A percentile compares a stretch with the other conserved stretches of the same genome.
These are phyloP conservation scores for Ogataea methylovora DNA, from an alignment of 805 yeast species.

Conservation along the genomic window DNA sequence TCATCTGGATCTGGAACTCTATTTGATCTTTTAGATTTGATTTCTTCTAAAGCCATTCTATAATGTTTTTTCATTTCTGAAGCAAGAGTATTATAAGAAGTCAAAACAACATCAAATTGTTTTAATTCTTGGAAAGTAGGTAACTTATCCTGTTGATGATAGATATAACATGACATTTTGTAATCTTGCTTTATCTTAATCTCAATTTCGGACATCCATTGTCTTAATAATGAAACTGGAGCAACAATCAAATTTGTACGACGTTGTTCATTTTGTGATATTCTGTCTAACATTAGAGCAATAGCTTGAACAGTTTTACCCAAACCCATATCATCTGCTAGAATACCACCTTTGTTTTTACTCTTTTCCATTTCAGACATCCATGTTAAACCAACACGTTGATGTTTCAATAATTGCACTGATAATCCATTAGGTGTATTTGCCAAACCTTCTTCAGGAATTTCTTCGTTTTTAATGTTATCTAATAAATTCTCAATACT, in stretches of 20 bases:
- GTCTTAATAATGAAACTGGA: slow-evolving; percentile 80
- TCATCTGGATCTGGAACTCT: slow-evolving; percentile 28
- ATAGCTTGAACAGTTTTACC: slow-evolving; percentile 72
- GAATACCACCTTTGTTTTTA: slow-evolving; percentile 53
- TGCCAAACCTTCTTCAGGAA: slow-evolving; percentile 37
- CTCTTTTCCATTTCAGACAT: slow-evolving; percentile 60
- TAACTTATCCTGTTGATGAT: slow-evolving; percentile 42
- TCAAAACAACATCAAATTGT: slow-evolving; percentile 64
- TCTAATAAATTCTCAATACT: slow-evolving; percentile 31
- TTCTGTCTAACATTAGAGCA: slow-evolving; percentile 46
- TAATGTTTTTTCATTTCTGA: slow-evolving; percentile 69
- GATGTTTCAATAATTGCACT: slow-evolving; percentile 48
- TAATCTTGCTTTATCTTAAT: slow-evolving; percentile 47
- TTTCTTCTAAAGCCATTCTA: slow-evolving; percentile 27
- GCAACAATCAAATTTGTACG: slow-evolving; percentile 75
- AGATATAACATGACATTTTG: slow-evolving; percentile 46
- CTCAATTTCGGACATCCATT: slow-evolving; percentile 77
- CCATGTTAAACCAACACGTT: slow-evolving; percentile 82
- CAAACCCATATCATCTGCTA: slow-evolving; percentile 81
- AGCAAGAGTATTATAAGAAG: slow-evolving; percentile 75
- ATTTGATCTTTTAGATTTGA: slow-evolving; percentile 16
- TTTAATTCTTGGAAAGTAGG: slow-evolving; percentile 38
- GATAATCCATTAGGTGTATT: slow-evolving; percentile 64
- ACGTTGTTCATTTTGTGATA: slow-evolving; percentile 20
- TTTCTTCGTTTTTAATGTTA: slow-evolving; percentile 46